A percentile compares a stretch with the other conserved stretches of the same genome.
Evolutionary conservation across 2,329 filamentous ascomycete genomes (phyloP).

Genomic region (Celoporthe dispersa): DNA sequence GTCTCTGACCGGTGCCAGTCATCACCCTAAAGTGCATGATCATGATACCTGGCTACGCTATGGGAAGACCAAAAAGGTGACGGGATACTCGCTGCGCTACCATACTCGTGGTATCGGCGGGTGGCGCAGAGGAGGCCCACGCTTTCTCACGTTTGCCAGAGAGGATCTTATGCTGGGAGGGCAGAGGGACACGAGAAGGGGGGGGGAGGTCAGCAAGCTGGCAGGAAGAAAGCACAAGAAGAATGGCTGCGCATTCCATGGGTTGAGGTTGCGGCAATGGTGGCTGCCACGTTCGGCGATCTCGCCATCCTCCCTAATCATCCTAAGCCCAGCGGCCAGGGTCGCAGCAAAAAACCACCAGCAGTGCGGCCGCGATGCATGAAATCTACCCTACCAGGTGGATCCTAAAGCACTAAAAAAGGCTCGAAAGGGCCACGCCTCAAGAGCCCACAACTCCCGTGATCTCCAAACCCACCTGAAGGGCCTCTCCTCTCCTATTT

Average conservation of each 20-base stretch:
- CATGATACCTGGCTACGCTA: background rate
- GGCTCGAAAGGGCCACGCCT: background rate
- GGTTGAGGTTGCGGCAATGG: background rate
- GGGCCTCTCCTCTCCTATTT: background rate
- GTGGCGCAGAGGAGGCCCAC: background rate
- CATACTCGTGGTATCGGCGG: background rate
- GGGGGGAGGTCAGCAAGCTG: constrained; percentile 2
- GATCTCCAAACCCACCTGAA: background rate
- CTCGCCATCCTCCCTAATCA: background rate
- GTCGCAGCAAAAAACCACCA: constrained; percentile 7
- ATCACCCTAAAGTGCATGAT: background rate
- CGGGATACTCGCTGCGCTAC: background rate
- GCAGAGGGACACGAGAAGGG: background rate
- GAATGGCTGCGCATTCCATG: constrained; percentile 6
- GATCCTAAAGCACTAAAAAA: constrained; percentile 1
- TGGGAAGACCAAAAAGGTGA: background rate
- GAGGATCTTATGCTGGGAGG: background rate
- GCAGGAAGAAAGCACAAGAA: background rate
- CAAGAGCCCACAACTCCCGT: constrained; percentile 7
- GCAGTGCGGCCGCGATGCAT: background rate
- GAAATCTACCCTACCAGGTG: constrained; percentile 11
- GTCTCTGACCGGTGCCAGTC: background rate
- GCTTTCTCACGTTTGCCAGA: background rate
- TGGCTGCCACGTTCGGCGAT: constrained; percentile 6
- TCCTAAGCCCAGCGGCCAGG: background rate